Conservation (phyloP, 148 eudicot species). For the Heliosperma pusillum region DNA sequence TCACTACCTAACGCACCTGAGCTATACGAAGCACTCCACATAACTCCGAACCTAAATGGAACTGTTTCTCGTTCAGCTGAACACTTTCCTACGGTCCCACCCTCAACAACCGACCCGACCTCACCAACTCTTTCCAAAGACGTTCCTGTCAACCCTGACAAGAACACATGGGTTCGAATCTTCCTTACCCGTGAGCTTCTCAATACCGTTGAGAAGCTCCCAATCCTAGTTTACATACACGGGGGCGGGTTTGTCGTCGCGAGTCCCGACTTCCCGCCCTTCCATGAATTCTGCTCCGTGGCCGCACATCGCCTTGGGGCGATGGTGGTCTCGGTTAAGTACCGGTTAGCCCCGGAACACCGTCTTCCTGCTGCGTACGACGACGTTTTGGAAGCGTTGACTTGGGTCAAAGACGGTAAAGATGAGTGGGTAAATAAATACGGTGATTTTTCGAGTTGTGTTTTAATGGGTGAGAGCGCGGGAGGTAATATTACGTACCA, state of each 20-base stretch:
- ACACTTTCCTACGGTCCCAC: conserved; percentile 13
- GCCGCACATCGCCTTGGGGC: conserved; percentile 25
- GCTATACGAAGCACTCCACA: background rate
- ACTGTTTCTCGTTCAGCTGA: conserved; percentile 2
- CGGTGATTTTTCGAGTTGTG: conserved; percentile 29
- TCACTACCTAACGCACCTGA: background rate
- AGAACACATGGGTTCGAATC: conserved; percentile 26
- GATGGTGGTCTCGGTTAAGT: conserved; percentile 36
- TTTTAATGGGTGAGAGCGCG: conserved; percentile 41
- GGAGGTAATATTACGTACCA: conserved; percentile 43
- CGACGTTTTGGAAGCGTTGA: conserved; percentile 35
- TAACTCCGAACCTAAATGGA: conserved; percentile 19
- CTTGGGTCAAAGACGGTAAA: conserved; percentile 32
- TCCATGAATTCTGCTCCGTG: conserved; percentile 26
- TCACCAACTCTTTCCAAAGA: background rate
- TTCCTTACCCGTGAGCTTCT: conserved; percentile 18
- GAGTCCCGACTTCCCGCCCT: conserved; percentile 10
- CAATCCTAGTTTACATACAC: conserved; percentile 25
- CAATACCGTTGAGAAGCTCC: conserved; percentile 12
- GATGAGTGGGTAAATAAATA: conserved; percentile 35
- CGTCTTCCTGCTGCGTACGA: conserved; percentile 49
- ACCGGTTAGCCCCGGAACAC: conserved; percentile 42
- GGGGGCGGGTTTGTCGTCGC: conserved; percentile 34
- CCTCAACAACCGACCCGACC: background rate
- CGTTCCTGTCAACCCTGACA: background rate